Evolutionary conservation across 768 basidiomycete genomes (phyloP).

Genomic region (Solioccasus polychromus): DNA sequence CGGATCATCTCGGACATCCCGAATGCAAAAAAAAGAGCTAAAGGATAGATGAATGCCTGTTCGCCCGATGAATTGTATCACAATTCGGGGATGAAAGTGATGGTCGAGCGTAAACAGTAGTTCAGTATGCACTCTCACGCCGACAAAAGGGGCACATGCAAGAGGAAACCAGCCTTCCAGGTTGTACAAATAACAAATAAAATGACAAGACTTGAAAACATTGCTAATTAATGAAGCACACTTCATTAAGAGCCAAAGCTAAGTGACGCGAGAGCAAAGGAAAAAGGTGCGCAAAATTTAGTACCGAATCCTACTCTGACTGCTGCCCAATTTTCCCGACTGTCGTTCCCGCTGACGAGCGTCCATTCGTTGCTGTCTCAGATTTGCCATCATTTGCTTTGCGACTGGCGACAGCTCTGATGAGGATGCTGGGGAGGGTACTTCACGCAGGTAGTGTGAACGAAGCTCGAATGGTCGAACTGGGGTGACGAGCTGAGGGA

Average conservation of each 20-base stretch:
- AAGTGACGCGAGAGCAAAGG: constrained; percentile 1
- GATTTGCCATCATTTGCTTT: constrained; percentile 63
- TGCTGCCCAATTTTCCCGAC: constrained; percentile 29
- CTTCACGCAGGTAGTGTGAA: constrained; percentile 24
- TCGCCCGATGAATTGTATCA: background rate
- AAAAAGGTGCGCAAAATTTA: constrained; percentile 7
- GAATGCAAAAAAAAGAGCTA: background rate
- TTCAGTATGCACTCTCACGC: too few relatives aligned
- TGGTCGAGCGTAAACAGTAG: too few relatives aligned
- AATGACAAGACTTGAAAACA: constrained; percentile 15
- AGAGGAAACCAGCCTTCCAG: background rate
- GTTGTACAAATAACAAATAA: constrained; percentile 6
- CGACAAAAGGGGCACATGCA: too few relatives aligned
- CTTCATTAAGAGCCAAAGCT: constrained; percentile 15
- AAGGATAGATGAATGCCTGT: background rate
- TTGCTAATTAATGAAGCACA: constrained; percentile 9
- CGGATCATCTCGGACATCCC: constrained; percentile 61
- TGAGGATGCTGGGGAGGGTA: constrained; percentile 65
- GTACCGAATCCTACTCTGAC: constrained; percentile 31
- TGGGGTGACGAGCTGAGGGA: constrained; percentile 44
- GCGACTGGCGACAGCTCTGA: constrained; percentile 72
- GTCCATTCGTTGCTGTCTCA: constrained; percentile 42
- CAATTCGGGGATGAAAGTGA: too few relatives aligned
- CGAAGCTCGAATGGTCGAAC: constrained; percentile 40
- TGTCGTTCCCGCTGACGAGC: constrained; percentile 33